Percentiles rank a stretch among this genome's conserved stretches.
These are phyloP conservation scores for Fusarium nanum DNA, from an alignment of 2,329 filamentous ascomycete genomes.

Conservation along the genomic window DNA sequence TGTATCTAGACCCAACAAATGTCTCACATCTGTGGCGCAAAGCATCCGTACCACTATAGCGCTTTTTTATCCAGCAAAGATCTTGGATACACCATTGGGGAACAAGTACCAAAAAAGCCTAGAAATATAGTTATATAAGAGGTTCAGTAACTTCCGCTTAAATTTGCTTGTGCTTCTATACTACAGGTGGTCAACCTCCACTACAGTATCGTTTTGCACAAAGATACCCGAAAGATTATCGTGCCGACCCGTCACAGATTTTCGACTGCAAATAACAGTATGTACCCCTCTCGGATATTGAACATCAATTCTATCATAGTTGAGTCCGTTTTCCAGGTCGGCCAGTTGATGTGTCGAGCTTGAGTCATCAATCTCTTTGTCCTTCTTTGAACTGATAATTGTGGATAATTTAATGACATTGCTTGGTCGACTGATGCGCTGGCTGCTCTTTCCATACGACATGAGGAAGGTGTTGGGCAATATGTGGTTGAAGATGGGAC, in stretches of 20 bases:
- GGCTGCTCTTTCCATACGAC: slow-evolving; percentile 27
- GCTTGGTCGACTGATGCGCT: slow-evolving; percentile 32
- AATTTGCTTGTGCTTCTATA: neutral
- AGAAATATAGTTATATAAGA: neutral
- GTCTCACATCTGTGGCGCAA: neutral
- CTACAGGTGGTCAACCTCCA: slow-evolving; percentile 12
- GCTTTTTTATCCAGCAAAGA: too few relatives aligned
- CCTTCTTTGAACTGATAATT: slow-evolving; percentile 10
- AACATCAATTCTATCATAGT: neutral
- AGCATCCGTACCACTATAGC: too few relatives aligned
- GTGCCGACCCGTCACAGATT: neutral
- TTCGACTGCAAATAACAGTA: slow-evolving; percentile 25
- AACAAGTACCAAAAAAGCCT: neutral
- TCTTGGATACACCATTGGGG: too few relatives aligned
- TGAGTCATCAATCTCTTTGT: slow-evolving; percentile 19
- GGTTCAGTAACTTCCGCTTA: neutral
- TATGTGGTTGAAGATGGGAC: slow-evolving; percentile 33
- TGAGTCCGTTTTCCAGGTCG: slow-evolving; percentile 15
- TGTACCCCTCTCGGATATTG: slow-evolving; percentile 5
- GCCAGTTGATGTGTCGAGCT: slow-evolving; percentile 37
- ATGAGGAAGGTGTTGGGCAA: slow-evolving; percentile 32
- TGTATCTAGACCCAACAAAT: neutral
- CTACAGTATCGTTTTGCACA: slow-evolving; percentile 26
- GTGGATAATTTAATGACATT: slow-evolving; percentile 28
- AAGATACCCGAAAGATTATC: slow-evolving; percentile 3